A percentile compares a stretch with the other conserved stretches of the same genome.
phyloP scores from a whole-genome alignment of 768 basidiomycete species.

The Sporobolomyces pararoseus region DNA sequence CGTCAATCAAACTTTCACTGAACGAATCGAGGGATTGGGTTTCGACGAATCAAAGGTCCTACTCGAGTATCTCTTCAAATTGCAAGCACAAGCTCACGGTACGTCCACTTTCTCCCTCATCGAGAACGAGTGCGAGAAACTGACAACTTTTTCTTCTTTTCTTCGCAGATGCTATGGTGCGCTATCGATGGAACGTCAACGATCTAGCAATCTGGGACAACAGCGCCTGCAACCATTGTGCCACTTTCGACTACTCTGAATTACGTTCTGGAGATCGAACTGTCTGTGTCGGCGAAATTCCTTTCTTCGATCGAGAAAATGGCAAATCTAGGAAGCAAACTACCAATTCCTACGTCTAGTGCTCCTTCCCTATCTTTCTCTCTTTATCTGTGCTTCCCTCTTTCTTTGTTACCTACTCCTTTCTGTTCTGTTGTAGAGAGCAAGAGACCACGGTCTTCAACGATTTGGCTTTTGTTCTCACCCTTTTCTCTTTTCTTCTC shows the following conservation, averaged over 20 bases:
- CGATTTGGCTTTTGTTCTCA: neutral
- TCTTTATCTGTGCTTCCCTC: neutral
- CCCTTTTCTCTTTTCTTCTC: neutral
- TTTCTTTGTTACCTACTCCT: neutral
- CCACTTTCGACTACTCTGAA: slow-evolving; percentile 51
- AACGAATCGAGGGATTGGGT: slow-evolving; percentile 41
- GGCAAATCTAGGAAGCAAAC: slow-evolving; percentile 13
- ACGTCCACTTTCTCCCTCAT: slow-evolving; percentile 45
- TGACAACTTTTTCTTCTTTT: neutral
- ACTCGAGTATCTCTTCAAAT: slow-evolving; percentile 50
- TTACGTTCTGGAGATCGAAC: slow-evolving; percentile 56
- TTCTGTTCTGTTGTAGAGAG: slow-evolving; percentile 9
- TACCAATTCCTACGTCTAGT: slow-evolving; percentile 5
- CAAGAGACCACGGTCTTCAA: neutral
- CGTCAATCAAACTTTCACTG: slow-evolving; percentile 43
- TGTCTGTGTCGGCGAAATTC: slow-evolving; percentile 58
- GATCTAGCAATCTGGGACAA: slow-evolving; percentile 51
- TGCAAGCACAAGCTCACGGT: slow-evolving; percentile 48
- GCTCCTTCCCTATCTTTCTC: neutral
- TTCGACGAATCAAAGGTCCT: slow-evolving; percentile 41
- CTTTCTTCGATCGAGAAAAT: slow-evolving; percentile 54
- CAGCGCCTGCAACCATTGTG: slow-evolving; percentile 48
- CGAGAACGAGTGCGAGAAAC: slow-evolving; percentile 12
- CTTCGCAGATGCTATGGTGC: slow-evolving; percentile 46
- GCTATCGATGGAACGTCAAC: slow-evolving; percentile 50